phyloP scores from a whole-genome alignment of 2,329 filamentous ascomycete species.

The Colletotrichum limetticola region DNA sequence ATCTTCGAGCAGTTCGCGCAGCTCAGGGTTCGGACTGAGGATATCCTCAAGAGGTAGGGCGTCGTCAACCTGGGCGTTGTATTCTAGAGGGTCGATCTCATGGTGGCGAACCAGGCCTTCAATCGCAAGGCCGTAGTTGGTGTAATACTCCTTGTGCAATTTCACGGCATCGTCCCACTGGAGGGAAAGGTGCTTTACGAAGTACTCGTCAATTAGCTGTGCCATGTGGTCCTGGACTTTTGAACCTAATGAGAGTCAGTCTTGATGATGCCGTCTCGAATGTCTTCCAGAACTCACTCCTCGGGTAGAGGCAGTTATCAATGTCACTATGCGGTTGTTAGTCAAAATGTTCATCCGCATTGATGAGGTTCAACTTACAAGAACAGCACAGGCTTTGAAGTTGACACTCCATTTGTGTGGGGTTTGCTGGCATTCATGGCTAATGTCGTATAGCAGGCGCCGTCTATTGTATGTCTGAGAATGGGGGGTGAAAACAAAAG shows the following conservation, averaged over 20 bases:
- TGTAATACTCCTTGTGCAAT: conserved; percentile 93
- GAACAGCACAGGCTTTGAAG: conserved; percentile 54
- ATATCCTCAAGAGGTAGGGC: conserved; percentile 88
- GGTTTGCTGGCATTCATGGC: conserved; percentile 25
- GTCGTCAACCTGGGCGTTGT: conserved; percentile 95
- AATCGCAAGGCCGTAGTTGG: conserved; percentile 95
- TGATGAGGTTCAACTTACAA: conserved; percentile 46
- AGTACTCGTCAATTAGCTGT: conserved; percentile 77
- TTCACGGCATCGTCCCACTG: conserved; percentile 81
- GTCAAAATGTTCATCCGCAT: neutral
- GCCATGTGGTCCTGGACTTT: conserved; percentile 92
- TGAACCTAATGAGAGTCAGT: conserved; percentile 60
- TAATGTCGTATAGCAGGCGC: neutral
- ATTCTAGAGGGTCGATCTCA: conserved; percentile 93
- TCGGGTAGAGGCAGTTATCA: conserved; percentile 96
- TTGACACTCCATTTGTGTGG: conserved; percentile 46
- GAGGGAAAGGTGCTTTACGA: conserved; percentile 77
- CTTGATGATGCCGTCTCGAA: neutral
- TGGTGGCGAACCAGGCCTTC: conserved; percentile 94
- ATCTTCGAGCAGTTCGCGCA: conserved; percentile 81
- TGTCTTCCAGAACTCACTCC: conserved; percentile 65
- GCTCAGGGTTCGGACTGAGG: conserved; percentile 79
- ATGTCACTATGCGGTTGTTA: conserved; percentile 77
- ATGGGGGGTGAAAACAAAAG: neutral
- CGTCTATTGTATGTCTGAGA: neutral